Base-by-base conservation (phyloP, 225 moss, liverwort and hornwort species). In the Pseudisothecium myosuroides region DNA sequence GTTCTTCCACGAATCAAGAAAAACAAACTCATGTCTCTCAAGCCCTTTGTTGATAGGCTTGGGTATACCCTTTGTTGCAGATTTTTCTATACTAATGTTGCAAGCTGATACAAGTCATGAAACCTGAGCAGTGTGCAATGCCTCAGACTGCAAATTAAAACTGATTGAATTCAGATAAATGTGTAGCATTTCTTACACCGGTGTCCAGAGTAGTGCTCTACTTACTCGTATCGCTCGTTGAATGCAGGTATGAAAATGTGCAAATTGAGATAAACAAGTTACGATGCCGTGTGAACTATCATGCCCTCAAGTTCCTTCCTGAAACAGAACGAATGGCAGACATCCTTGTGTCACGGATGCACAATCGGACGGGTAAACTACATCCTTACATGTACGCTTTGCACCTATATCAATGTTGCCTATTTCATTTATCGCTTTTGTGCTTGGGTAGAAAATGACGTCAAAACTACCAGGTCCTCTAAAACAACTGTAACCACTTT, bases 11-110 rank as follows among this genome's bases (percentile, higher is more conserved):
- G 69, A 71, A 88, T 93, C 84, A 94, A 93, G 83, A 88, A 94
- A 82, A 93, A 93, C 71, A 91, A 86, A 83, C 91, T 95, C 76
- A 91, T 94, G 88, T 91, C 91, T 60, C 83, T 95, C 73, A 95
- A 95, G 90, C 94, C 95, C 86, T 94, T 94, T 68, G 94, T 94
- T 58, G 92, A 95, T 84, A 92, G 95, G 67, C 94, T 95, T 39
- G 95, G 94, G 94, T 95, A 93, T 41, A 52, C 15, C 72, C 14
- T 80, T 59, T 41, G 23, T 47, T 79, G 71, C 29, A 34, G 13
- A 59, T 78, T 85, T 76, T 78, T 75, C 18, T 55, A 4, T 54
- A 29, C 29, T 29, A 64, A 19, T 27, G 50, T 71, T 84, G 27
- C 32, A 80, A 75, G 34, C 34, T 32, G n/a, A 88, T 78, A 11